phyloP scores from a whole-genome alignment of 2,329 filamentous ascomycete genomes.

The Calycina marina region DNA sequence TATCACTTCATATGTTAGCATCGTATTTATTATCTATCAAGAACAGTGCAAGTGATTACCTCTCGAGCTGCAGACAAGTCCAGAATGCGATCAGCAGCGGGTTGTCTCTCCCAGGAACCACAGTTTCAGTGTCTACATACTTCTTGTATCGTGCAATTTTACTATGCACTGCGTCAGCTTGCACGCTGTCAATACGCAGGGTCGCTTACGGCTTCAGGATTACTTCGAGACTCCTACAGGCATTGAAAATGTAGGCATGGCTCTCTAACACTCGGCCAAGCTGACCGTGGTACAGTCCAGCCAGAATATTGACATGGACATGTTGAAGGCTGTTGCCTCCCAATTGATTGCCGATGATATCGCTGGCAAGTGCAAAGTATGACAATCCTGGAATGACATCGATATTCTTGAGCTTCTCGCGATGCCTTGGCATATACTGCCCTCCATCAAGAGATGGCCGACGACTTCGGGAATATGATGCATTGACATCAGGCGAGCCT shows the following conservation, averaged over 20 bases:
- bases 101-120: constrained; percentile 33
- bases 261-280: constrained; percentile 78
- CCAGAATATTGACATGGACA: constrained; percentile 73
- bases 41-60: constrained; percentile 30
- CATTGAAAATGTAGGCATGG: constrained; percentile 45
- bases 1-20: constrained; percentile 46
- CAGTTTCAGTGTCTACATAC: constrained; percentile 16
- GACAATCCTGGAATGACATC: constrained; percentile 80
- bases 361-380: constrained; percentile 75
- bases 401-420: constrained; percentile 40
- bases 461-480: constrained; percentile 26
- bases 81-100: constrained; percentile 68
- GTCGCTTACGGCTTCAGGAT: constrained; percentile 49
- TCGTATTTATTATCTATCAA: neutral
- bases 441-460: constrained; percentile 35
- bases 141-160: constrained; percentile 27
- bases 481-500: constrained; percentile 37
- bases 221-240: constrained; percentile 46
- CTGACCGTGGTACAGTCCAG: constrained; percentile 80
- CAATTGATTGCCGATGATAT: constrained; percentile 70
- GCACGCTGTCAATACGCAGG: neutral
- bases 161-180: constrained; percentile 9
- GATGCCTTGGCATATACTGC: constrained; percentile 10
- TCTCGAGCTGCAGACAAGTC: constrained; percentile 89
- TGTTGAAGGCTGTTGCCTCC: constrained; percentile 73